A percentile compares a stretch with the other conserved stretches of the same genome.
Evolutionary conservation across 139 green algal species (phyloP).

Genomic region (Chlamydomonas sphaeroides): DNA sequence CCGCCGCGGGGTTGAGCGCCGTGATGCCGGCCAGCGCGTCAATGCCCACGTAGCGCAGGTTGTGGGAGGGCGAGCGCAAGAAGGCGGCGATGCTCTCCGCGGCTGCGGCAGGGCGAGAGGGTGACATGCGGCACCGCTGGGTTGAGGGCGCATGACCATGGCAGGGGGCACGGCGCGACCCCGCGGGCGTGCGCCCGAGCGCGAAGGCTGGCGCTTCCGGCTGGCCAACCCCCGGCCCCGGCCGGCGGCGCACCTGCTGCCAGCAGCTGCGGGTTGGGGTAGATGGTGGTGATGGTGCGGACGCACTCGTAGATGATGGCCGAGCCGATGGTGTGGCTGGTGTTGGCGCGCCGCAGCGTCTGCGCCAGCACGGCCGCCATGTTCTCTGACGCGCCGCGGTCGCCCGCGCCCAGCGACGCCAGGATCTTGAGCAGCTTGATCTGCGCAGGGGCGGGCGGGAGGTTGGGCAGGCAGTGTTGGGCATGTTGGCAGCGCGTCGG

Average conservation of each 20-base stretch:
- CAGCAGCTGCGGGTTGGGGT: constrained; percentile 87
- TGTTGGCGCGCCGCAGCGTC: constrained; percentile 59
- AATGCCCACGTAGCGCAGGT: constrained; percentile 93
- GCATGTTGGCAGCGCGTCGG: too few relatives aligned
- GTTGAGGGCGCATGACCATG: too few relatives aligned
- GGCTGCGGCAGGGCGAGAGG: constrained; percentile 37
- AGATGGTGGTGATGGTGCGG: constrained; percentile 89
- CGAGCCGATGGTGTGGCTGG: constrained; percentile 81
- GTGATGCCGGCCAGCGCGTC: constrained; percentile 86
- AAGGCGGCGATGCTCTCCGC: constrained; percentile 83
- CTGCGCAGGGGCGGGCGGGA: constrained; percentile 46
- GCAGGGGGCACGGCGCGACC: too few relatives aligned
- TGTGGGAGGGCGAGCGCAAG: constrained; percentile 78
- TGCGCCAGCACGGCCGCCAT: constrained; percentile 87
- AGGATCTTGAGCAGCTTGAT: constrained; percentile 96
- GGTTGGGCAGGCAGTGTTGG: too few relatives aligned
- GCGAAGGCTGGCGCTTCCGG: too few relatives aligned
- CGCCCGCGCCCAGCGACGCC: constrained; percentile 79
- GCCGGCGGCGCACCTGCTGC: constrained; percentile 57
- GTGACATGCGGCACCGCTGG: too few relatives aligned
- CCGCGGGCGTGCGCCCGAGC: too few relatives aligned
- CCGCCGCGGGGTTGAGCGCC: constrained; percentile 59
- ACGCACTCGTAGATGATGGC: constrained; percentile 95
- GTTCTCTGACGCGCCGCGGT: constrained; percentile 83
- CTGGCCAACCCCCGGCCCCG: too few relatives aligned